Evolutionary conservation across 2,329 filamentous ascomycete genomes (phyloP), one percentile per base, ranked within the genome.

Genomic region (Anthostomella pinea): DNA sequence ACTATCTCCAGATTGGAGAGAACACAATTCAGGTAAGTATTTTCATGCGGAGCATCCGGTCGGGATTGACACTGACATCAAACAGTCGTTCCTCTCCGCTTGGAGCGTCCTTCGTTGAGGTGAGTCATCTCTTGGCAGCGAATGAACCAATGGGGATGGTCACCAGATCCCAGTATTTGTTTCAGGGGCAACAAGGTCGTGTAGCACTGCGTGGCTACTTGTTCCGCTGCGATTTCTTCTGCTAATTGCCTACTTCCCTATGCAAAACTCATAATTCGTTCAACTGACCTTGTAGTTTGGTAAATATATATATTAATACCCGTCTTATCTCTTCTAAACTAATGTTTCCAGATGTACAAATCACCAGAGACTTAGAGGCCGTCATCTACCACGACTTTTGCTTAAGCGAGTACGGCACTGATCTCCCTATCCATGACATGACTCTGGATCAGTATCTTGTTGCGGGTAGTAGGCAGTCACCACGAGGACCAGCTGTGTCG

Each of bases 381-480:
- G 56, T 69, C 8, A 56, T 67, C 11, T 68, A 63, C 32, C 65
- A 68, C 40, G 64, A 68, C 41, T 68, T 66, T 33, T 59, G 58
- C 3, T 40, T 69, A 5, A 67, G 63, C 40, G 65, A 69, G 39
- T 58, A 61, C 5, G 66, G 66, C 3, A 63, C 63, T 4, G 65
- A 69, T 41, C 47, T 60, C 20, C 57, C 65, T 10, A 55, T 68
- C 13, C 62, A 69, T 44, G 58, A 58, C 32, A 33, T 68, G 11
- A 65, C 51, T 6, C 43, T 64, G 6, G 58, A 63, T 10, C 66
- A 69, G 51, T 64, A 62, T 41, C 51, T 56, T 32, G 42, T 60
- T 30, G 48, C 55, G 4, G 55, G 58, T 32, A 48, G 57, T 9
- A 35, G 50, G 8, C 52, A 55, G 20, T 38, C 45, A 10, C 46